Base-by-base conservation (phyloP, 352 stramenopile genomes). In the Phytophthora syringae region DNA sequence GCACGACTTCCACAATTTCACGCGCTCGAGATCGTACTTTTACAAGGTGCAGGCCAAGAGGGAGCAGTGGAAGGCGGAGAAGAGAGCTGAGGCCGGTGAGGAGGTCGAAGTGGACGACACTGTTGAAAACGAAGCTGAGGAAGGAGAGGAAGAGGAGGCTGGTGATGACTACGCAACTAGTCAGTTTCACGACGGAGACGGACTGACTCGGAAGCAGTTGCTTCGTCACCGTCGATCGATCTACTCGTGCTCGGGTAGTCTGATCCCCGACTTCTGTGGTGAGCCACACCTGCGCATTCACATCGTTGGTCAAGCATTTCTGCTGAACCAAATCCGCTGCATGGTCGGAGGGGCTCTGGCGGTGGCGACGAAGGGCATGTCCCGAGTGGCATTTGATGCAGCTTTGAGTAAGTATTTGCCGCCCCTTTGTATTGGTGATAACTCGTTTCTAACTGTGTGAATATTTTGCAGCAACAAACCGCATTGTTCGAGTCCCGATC, bases 1-100 rank as follows among this genome's bases (percentile, higher is more conserved):
- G 51, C 82, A 96, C 56, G 88, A 93, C 61, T 97, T 97, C 52
- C 90, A 97, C 84, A 97, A 97, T 60, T 97, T 95, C 53, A 97
- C 89, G 39, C 94, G 93, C 48, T 86, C 84, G 15, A 77, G 84
- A 2, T 82, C 82, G 11, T 81, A 82, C 40, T 94, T 93, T 62
- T 94, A 94, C 67, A 90, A 90, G 32, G 51, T 80, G 28, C 79
- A 91, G 21, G 84, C 75, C 15, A 79, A 81, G 48, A 79, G 60
- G 54, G 53, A 61, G 25, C 59, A 64, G 27, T 58, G 49, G 51
- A 62, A 70, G 47, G 28, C 44, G 22, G 55, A 77, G 20, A 63
- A 51, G 12, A 49, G 40, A 51, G 45, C 30, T 13, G 44, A 68
- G 10, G 59, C 2, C 20, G 61, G 66, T 27, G 44, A 60, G 10